Base-by-base conservation (phyloP, 495 filamentous ascomycete species). In the Aspergillus ellipticus region DNA sequence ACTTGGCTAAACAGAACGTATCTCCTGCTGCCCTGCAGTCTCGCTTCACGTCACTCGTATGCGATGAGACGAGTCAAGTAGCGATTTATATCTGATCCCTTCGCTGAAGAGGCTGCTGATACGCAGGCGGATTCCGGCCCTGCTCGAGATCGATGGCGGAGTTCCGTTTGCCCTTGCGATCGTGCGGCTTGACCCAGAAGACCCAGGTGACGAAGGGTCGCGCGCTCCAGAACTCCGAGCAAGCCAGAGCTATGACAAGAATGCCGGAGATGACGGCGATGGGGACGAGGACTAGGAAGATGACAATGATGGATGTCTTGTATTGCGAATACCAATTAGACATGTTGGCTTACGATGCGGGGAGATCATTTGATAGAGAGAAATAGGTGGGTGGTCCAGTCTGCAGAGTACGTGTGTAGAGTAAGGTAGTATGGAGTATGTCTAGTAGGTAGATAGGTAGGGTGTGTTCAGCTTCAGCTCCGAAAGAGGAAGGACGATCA, bases 271-370 rank as follows among this genome's bases (percentile, higher is more conserved):
- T 69, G 37, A 82, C 65, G 51, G 72, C 64, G 49, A 81, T 78
- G 24, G 84, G 82, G 48, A 85, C 73, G n/a, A 84, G 64, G 56
- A 82, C 71, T 55, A 85, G 72, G 35, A 74, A 70, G 52, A 74
- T 72, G 56, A 82, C 70, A 54, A 73, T 68, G 62, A 69, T 64
- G 39, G 24, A 48, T 22, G 24, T 17, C 11, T 45, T 45, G 42
- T 45, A 21, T 20, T 20, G 42, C 2, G 42, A 24, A 24, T 39
- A 39, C 35, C 35, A 39, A 15, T 39, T 64, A 62, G 65, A 53
- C 62, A 73, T 70, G 46, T 66, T 67, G 62, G 49, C 51, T 26
- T 53, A 16, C 33, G 4, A 11, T 45, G 16, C 24, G 6, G 24
- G 10, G 15, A 2, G 22, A 13, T 48, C 13, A 29, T 29, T 6